Percentiles rank a stretch among this genome's conserved stretches.
Conservation (phyloP, 2,329 filamentous ascomycete genomes). For the Capronia epimyces region DNA sequence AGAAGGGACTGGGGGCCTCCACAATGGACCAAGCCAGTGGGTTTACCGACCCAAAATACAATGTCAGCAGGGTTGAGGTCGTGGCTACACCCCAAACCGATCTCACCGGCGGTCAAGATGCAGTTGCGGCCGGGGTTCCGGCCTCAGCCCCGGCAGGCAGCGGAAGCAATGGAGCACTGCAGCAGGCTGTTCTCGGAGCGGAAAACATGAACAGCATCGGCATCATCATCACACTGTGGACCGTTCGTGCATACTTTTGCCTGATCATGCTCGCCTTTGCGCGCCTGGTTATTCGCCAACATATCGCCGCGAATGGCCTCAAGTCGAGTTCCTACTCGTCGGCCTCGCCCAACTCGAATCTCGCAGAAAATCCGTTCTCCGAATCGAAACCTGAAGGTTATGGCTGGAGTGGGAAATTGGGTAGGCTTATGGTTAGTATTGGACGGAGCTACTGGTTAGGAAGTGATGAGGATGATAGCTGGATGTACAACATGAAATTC, state of each 20-base stretch:
- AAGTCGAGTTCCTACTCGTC: constrained; percentile 39
- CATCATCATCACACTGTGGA: constrained; percentile 67
- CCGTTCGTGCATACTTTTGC: constrained; percentile 75
- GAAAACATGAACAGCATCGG: constrained; percentile 71
- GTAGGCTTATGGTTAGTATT: constrained; percentile 69
- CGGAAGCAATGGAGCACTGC: constrained; percentile 38
- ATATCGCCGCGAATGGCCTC: constrained; percentile 49
- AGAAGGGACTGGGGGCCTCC: constrained; percentile 46
- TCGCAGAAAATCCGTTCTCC: constrained; percentile 63
- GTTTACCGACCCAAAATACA: constrained; percentile 59
- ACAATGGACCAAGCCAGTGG: constrained; percentile 59
- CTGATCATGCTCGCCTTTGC: constrained; percentile 80
- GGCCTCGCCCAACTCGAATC: constrained; percentile 43
- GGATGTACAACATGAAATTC: constrained; percentile 50
- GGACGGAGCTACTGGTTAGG: constrained; percentile 78
- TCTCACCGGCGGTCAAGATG: constrained; percentile 47
- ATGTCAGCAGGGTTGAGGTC: constrained; percentile 54
- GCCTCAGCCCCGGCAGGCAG: constrained; percentile 34
- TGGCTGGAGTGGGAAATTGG: constrained; percentile 72
- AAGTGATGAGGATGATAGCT: constrained; percentile 43
- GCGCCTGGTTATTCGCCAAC: constrained; percentile 66
- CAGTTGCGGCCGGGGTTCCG: constrained; percentile 35
- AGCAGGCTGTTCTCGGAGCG: constrained; percentile 58
- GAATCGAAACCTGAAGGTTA: constrained; percentile 65
- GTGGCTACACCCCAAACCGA: constrained; percentile 45